These are phyloP conservation scores for Fraxinus velutina DNA, from an alignment of 305 asterid species.

Conservation along the genomic window DNA sequence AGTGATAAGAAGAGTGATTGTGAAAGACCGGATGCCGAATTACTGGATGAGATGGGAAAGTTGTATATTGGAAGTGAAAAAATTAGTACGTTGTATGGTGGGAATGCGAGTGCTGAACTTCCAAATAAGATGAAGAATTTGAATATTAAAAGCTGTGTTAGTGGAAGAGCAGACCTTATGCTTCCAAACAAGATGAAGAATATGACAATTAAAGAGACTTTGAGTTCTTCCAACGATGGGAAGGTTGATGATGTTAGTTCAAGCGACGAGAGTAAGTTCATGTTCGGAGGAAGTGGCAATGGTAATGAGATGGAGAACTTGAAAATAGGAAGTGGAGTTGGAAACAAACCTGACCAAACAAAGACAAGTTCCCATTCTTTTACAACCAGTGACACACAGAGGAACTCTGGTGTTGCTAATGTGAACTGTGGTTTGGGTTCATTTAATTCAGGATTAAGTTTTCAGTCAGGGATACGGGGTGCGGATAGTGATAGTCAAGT, in stretches of 20 bases:
- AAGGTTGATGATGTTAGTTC: constrained; percentile 30
- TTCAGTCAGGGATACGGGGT: constrained; percentile 28
- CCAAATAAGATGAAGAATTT: not conserved
- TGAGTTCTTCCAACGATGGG: constrained; percentile 16
- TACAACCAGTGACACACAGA: constrained; percentile 21
- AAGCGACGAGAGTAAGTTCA: constrained; percentile 17
- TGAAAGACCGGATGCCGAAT: constrained; percentile 41
- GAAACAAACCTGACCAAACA: constrained; percentile 20
- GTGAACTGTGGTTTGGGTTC: constrained; percentile 30
- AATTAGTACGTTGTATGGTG: constrained; percentile 27
- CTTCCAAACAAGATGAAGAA: not conserved
- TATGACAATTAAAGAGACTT: constrained; percentile 25
- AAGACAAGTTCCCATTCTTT: constrained; percentile 25
- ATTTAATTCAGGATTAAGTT: constrained; percentile 37
- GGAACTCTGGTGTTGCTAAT: constrained; percentile 31
- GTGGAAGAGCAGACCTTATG: too few relatives aligned
- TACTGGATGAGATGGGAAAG: constrained; percentile 61
- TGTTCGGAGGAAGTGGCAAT: constrained; percentile 18
- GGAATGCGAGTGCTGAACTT: constrained; percentile 37
- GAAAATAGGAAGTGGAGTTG: constrained; percentile 22
- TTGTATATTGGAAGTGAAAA: constrained; percentile 45
- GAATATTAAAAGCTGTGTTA: too few relatives aligned
- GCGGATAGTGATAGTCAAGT: constrained; percentile 27
- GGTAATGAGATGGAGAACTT: constrained; percentile 12
- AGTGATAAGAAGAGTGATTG: constrained; percentile 12